These are phyloP conservation scores for Thalia dealbata DNA, from an alignment of 176 grass and related monocot genomes.

Conservation along the genomic window DNA sequence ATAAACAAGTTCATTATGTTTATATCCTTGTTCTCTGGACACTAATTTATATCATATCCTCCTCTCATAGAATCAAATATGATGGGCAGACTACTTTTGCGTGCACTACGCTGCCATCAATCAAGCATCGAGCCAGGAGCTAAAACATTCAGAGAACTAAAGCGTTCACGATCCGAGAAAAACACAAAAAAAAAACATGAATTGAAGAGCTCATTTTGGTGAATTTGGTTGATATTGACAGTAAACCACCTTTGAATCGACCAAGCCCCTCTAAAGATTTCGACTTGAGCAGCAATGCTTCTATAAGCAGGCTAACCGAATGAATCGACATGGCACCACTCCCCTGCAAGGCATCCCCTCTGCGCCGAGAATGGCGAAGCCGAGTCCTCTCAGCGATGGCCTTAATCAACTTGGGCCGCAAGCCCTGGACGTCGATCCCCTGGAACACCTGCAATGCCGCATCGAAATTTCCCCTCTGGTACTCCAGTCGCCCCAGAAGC, in stretches of 20 bases:
- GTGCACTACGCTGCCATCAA: neutral
- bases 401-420: conserved; percentile 62
- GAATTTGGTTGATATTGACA: neutral
- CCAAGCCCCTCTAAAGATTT: conserved; percentile 63
- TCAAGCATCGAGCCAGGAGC: neutral
- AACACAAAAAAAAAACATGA: neutral
- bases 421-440: conserved; percentile 67
- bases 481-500: conserved; percentile 84
- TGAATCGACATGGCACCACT: conserved; percentile 87
- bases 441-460: conserved; percentile 94
- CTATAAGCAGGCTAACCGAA: conserved; percentile 86
- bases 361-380: conserved; percentile 43
- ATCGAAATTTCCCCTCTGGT: conserved; percentile 91
- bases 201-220: neutral
- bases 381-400: conserved; percentile 62
- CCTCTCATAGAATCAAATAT: neutral
- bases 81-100: no score
- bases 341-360: conserved; percentile 47
- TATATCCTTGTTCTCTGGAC: neutral
- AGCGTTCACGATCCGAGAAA: neutral
- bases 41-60: neutral
- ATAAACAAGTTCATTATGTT: neutral
- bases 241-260: conserved; percentile 54
- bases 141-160: neutral
- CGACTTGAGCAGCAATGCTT: conserved; percentile 88